phyloP scores from a whole-genome alignment of 306 rosid genomes.

The Bauhinia variegata region DNA sequence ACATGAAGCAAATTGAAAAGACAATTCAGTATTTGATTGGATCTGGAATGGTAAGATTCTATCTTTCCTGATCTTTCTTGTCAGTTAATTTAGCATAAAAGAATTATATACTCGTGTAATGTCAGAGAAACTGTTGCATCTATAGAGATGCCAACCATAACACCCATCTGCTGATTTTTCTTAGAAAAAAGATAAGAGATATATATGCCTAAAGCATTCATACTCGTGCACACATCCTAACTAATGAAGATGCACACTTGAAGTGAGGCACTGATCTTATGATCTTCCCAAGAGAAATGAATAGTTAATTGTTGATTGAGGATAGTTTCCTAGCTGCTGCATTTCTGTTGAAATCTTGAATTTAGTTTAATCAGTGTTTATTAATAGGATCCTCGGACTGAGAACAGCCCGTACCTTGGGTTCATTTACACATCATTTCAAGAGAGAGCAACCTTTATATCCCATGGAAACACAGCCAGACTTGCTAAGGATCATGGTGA shows the following conservation, averaged over 20 bases:
- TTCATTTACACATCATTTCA: constrained; percentile 92
- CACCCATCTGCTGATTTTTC: too few species aligned
- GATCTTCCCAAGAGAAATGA: too few species aligned
- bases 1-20: constrained; percentile 89
- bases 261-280: too few species aligned
- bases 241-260: neutral
- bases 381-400: constrained; percentile 81
- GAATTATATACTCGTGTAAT: constrained; percentile 6
- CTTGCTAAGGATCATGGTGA: constrained; percentile 85
- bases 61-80: constrained; percentile 1
- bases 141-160: neutral
- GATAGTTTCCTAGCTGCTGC: neutral
- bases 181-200: too few species aligned
- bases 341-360: neutral
- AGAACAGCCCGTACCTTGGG: constrained; percentile 88
- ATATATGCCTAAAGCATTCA: neutral
- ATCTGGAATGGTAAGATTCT: constrained; percentile 80
- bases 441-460: constrained; percentile 89
- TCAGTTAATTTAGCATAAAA: constrained; percentile 9
- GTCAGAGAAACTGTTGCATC: neutral
- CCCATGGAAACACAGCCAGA: constrained; percentile 97
- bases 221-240: neutral
- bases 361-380: constrained; percentile 16
- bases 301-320: too few species aligned
- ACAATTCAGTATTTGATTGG: constrained; percentile 90